Evolutionary conservation across 2,329 filamentous ascomycete genomes (phyloP).

Genomic region (Pyrenophora seminiperda): DNA sequence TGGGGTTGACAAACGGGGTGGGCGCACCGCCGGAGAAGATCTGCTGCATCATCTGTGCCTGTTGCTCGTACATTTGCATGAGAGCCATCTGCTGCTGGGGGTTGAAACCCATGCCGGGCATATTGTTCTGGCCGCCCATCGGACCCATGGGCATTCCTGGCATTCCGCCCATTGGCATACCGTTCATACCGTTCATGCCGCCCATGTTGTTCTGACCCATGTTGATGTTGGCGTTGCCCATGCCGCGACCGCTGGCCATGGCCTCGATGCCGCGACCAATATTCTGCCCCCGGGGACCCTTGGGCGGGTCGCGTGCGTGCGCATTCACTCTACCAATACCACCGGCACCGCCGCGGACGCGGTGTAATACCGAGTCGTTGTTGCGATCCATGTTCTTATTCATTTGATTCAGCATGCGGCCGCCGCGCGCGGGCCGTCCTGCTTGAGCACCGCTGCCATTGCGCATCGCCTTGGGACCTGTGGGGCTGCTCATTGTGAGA

Average conservation of each 20-base stretch:
- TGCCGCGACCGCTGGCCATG: constrained; percentile 49
- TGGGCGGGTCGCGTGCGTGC: constrained; percentile 71
- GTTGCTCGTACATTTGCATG: constrained; percentile 80
- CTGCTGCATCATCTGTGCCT: constrained; percentile 64
- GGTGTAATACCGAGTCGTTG: constrained; percentile 76
- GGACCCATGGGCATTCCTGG: constrained; percentile 38
- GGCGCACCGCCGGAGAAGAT: constrained; percentile 49
- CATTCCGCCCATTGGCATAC: constrained; percentile 40
- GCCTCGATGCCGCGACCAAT: constrained; percentile 42
- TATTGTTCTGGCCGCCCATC: constrained; percentile 51
- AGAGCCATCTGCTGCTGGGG: constrained; percentile 74
- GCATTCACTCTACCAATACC: constrained; percentile 82
- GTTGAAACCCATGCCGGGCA: constrained; percentile 60
- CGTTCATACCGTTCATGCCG: constrained; percentile 48
- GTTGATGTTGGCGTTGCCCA: constrained; percentile 39
- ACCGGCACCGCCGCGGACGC: constrained; percentile 72
- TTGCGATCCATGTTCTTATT: constrained; percentile 81
- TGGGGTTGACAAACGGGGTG: constrained; percentile 59
- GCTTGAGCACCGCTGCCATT: constrained; percentile 59
- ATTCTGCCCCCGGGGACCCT: constrained; percentile 66
- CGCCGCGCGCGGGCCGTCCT: constrained; percentile 57
- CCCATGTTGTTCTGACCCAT: constrained; percentile 45
- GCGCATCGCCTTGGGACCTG: constrained; percentile 93
- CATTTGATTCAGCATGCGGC: constrained; percentile 84
- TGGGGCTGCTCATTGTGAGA: constrained; percentile 70